Evolutionary conservation across 257 asterid genomes (phyloP).

Genomic region (Ballota nigra): DNA sequence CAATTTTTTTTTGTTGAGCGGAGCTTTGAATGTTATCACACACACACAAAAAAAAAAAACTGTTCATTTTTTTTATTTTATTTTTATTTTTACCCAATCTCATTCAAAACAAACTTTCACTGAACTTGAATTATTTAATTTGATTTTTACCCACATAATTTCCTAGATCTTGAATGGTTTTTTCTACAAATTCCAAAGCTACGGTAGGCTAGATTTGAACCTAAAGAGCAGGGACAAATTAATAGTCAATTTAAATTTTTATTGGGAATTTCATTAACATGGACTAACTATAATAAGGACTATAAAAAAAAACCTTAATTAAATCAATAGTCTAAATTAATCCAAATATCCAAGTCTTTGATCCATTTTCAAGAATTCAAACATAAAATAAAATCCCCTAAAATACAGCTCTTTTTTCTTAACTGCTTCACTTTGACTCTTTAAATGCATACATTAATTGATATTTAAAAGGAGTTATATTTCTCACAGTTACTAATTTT

Average conservation of each 20-base stretch:
- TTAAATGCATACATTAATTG: slow-evolving; percentile 37
- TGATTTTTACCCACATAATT: background rate
- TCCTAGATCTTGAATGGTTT: background rate
- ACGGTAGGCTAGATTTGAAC: slow-evolving; percentile 20
- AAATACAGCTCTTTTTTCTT: slow-evolving; percentile 47
- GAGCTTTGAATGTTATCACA: no score
- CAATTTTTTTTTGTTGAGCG: no score
- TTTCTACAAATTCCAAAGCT: slow-evolving; percentile 28
- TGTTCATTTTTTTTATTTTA: background rate
- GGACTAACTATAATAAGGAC: slow-evolving; percentile 6
- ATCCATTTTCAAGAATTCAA: slow-evolving; percentile 32
- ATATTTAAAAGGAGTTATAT: slow-evolving; percentile 10
- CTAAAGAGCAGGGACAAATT: slow-evolving; percentile 31
- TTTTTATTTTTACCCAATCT: background rate
- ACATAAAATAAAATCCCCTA: slow-evolving; percentile 24
- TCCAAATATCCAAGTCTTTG: slow-evolving; percentile 9
- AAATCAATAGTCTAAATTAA: slow-evolving; percentile 5
- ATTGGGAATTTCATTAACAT: slow-evolving; percentile 28
- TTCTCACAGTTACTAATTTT: slow-evolving; percentile 19
- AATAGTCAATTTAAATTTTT: slow-evolving; percentile 22
- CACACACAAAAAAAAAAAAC: no score
- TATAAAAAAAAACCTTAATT: background rate
- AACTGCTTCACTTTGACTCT: slow-evolving; percentile 61
- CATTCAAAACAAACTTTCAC: background rate
- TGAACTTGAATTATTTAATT: background rate